Conservation (phyloP, 2,329 filamentous ascomycete genomes). For the Diaporthe vexans region DNA sequence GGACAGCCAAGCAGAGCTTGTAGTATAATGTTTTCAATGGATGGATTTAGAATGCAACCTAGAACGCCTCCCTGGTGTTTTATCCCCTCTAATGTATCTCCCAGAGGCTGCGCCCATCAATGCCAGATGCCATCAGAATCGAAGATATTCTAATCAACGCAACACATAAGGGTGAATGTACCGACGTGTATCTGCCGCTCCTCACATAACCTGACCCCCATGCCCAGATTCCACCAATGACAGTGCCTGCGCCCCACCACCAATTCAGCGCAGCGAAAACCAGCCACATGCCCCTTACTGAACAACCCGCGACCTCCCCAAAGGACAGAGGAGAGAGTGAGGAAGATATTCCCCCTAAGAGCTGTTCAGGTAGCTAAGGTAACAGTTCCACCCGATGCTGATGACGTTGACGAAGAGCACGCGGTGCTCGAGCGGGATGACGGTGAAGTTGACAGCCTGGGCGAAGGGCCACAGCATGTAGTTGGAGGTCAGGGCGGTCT, state of each 20-base stretch:
- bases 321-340: neutral
- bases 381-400: constrained; percentile 76
- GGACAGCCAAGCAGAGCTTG: too few relatives aligned
- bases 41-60: constrained; percentile 21
- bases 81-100: constrained; percentile 30
- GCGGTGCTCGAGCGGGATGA: constrained; percentile 86
- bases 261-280: neutral
- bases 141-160: constrained; percentile 7
- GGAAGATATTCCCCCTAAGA: constrained; percentile 44
- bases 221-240: neutral
- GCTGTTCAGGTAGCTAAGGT: constrained; percentile 73
- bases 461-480: constrained; percentile 90
- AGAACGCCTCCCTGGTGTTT: constrained; percentile 29
- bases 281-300: neutral
- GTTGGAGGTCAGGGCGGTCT: constrained; percentile 82
- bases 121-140: constrained; percentile 15
- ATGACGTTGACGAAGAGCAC: constrained; percentile 90
- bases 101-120: neutral
- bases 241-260: neutral
- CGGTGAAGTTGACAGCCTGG: constrained; percentile 88
- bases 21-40: constrained; percentile 31
- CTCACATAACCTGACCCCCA: neutral
- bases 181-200: neutral
- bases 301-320: neutral
- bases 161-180: neutral